A percentile compares a stretch with the other conserved stretches of the same genome.
Evolutionary conservation across 352 stramenopile genomes (phyloP).

Genomic region (Discostella stelligera): DNA sequence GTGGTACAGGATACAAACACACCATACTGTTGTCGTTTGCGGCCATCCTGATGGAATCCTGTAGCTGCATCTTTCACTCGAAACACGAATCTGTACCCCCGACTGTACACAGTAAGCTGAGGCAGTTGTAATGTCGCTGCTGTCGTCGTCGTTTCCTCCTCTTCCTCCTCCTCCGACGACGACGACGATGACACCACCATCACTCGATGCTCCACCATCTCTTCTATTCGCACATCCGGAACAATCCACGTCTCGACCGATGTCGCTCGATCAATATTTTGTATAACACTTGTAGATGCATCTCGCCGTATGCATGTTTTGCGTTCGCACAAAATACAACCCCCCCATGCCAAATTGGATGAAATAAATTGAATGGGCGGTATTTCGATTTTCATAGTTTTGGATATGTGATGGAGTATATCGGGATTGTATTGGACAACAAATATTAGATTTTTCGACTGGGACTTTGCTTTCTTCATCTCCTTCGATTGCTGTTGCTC

Average conservation of each 20-base stretch:
- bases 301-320: slow-evolving; percentile 22
- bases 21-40: background rate
- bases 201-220: slow-evolving; percentile 26
- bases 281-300: slow-evolving; percentile 18
- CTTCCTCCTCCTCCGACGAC: background rate
- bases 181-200: background rate
- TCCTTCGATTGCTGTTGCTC: background rate
- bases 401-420: slow-evolving; percentile 11
- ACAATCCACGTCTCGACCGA: slow-evolving; percentile 42
- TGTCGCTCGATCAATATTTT: slow-evolving; percentile 44
- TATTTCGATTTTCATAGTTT: slow-evolving; percentile 5
- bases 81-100: slow-evolving; percentile 51
- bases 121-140: slow-evolving; percentile 10
- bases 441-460: background rate
- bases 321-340: slow-evolving; percentile 44
- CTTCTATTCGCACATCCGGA: slow-evolving; percentile 42
- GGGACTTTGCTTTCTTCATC: background rate
- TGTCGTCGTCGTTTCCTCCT: background rate
- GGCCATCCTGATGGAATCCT: background rate
- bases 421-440: slow-evolving; percentile 7
- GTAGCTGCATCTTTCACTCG: slow-evolving; percentile 3
- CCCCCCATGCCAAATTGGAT: slow-evolving; percentile 37
- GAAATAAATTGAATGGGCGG: slow-evolving; percentile 29
- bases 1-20: slow-evolving; percentile 40
- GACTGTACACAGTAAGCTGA: slow-evolving; percentile 29